These are phyloP conservation scores for Vigna hirtella DNA, from an alignment of 306 rosid genomes.

Conservation along the genomic window DNA sequence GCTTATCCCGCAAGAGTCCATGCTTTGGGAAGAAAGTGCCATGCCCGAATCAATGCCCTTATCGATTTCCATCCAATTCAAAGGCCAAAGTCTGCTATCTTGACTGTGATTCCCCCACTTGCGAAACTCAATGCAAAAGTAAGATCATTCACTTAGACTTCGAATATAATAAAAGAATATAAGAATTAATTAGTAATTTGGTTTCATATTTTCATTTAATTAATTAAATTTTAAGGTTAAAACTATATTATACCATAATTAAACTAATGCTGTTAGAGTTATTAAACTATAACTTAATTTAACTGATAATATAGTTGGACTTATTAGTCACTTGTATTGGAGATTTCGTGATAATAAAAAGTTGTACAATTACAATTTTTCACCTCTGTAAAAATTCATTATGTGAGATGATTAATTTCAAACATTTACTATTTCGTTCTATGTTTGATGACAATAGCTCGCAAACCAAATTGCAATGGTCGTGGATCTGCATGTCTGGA, in stretches of 20 bases:
- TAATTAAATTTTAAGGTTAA: not conserved
- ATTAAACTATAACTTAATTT: not conserved
- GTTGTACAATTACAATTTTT: too few relatives aligned
- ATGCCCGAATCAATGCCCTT: constrained; percentile 77
- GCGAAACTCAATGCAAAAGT: constrained; percentile 80
- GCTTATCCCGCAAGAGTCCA: constrained; percentile 48
- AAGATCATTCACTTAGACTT: constrained; percentile 41
- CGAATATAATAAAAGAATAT: not conserved
- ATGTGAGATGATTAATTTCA: not conserved
- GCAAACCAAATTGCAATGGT: constrained; percentile 72
- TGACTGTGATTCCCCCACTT: constrained; percentile 73
- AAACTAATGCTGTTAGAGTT: not conserved
- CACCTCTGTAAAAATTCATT: too few relatives aligned
- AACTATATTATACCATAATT: not conserved
- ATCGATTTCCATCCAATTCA: constrained; percentile 53
- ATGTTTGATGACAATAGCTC: constrained; percentile 46
- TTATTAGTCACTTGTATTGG: too few relatives aligned
- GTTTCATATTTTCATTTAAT: too few relatives aligned
- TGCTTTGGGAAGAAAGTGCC: constrained; percentile 54
- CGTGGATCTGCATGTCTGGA: constrained; percentile 88
- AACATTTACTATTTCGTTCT: not conserved
- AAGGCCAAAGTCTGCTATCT: constrained; percentile 72
- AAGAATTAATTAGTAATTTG: too few relatives aligned
- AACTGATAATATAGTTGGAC: too few relatives aligned
- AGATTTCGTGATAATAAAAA: too few relatives aligned